Base-by-base conservation (phyloP, 2,329 filamentous ascomycete genomes). In the Zelopaecilomyces penicillatus region DNA sequence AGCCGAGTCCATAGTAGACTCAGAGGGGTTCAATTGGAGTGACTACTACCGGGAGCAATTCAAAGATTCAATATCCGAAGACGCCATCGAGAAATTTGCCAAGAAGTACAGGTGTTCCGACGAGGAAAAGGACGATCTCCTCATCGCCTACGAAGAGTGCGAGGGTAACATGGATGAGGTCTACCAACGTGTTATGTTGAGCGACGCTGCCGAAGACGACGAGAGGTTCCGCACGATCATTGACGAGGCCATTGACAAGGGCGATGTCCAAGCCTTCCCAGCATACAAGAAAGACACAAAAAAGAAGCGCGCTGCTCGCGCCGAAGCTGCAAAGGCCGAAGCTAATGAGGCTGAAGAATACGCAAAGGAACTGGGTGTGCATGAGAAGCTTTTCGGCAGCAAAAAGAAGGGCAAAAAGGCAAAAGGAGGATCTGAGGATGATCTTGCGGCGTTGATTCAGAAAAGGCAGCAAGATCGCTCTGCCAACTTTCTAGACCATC, bases 1-100 rank as follows among this genome's bases (percentile, higher is more conserved):
- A 0, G 80, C 86, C 8, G 90, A 96, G 60, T 83, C 81, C 6
- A 78, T 95, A 26, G 76, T 83, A 30, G 84, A 88, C 60, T 76
- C 78, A 4, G 82, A 87, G 47, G 85, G 83, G 43, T 98, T 97
- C 68, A 79, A 87, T 70, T 98, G 93, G 93, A 74, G 78, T 43
- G 83, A 86, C 39, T 98, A 89, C 70, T 98, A 94, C 71, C 80
- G 82, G 44, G 81, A 84, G 52, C 89, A 95, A 56, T 95, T 83
- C 63, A 78, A 78, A 41, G 83, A 90, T 45, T 75, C 87, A 28
- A 74, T 98, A 41, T 89, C 80, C 12, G 69, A 74, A 3, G 81
- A 87, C 48, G 78, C 80, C 4, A 91, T 98, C 53, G 75, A 83
- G 44, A 77, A 81, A 44, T 87, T 97, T 57, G 78, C 85, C 47